Evolutionary conservation across 495 filamentous ascomycete genomes (phyloP).

Genomic region (Penicillium goetzii): DNA sequence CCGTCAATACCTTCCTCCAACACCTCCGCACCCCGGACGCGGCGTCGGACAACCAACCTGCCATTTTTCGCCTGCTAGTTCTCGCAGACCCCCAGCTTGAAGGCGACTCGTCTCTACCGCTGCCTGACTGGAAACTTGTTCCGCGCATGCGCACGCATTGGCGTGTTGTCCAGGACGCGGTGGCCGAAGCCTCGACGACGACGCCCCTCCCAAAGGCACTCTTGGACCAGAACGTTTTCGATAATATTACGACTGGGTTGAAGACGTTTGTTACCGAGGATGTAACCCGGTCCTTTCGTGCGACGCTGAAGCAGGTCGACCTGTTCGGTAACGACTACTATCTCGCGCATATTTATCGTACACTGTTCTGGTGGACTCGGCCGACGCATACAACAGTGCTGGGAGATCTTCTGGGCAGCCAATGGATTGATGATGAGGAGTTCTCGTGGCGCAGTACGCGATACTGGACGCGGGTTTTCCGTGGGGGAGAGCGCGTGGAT

Average conservation of each 20-base stretch:
- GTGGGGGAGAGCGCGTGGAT: slow-evolving; percentile 64
- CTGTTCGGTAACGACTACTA: slow-evolving; percentile 93
- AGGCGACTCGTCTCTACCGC: slow-evolving; percentile 81
- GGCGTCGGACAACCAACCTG: slow-evolving; percentile 36
- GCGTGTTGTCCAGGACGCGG: slow-evolving; percentile 37
- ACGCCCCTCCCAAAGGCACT: slow-evolving; percentile 23
- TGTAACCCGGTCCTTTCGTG: slow-evolving; percentile 62
- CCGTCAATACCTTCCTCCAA: slow-evolving; percentile 52
- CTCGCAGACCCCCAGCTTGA: slow-evolving; percentile 96
- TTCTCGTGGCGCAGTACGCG: slow-evolving; percentile 70
- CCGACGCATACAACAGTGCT: slow-evolving; percentile 90
- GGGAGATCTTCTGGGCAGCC: slow-evolving; percentile 92
- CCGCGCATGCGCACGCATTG: slow-evolving; percentile 61
- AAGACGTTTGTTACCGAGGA: slow-evolving; percentile 63
- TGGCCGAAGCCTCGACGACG: slow-evolving; percentile 22
- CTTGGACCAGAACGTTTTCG: slow-evolving; percentile 32
- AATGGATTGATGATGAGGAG: slow-evolving; percentile 88
- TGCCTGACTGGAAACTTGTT: slow-evolving; percentile 60
- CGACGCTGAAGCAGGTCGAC: slow-evolving; percentile 78
- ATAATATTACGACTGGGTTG: slow-evolving; percentile 50
- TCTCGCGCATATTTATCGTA: slow-evolving; percentile 90
- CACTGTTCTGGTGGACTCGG: slow-evolving; percentile 73
- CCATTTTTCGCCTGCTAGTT: slow-evolving; percentile 82
- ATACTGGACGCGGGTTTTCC: slow-evolving; percentile 84
- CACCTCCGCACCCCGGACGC: slow-evolving; percentile 41